Evolutionary conservation across 2,329 filamentous ascomycete genomes (phyloP), one percentile per base, ranked within the genome.

Genomic region (Sclerotinia borealis): DNA sequence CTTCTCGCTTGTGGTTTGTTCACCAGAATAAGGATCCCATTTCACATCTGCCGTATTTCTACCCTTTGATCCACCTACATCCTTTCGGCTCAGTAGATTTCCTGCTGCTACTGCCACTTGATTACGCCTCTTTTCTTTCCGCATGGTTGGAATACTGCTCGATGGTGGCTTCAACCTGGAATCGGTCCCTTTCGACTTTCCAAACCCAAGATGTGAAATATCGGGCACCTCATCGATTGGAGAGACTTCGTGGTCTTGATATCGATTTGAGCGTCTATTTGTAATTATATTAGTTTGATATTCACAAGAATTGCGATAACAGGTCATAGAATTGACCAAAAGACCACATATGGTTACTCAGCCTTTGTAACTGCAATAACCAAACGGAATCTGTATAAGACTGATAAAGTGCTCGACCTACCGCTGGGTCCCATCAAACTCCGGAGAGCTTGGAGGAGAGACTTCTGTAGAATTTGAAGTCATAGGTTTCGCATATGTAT

Each of bases 21-120:
- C 87, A 10, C 85, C 87, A 3, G 87, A 87, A 72, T 83, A 84
- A 54, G 83, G 82, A 75, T 91, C 86, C 86, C 86, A 89, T 67
- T 79, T 77, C 27, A 79, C 80, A 65, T 82, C 79, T 58, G 75
- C 73, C 10, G 68, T 63, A 45, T 67, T 66, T 58, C 68, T 68
- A 61, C 63, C 66, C 50, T 58, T 64, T n/a, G 63, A 29, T n/a
- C 43, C 49, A 19, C 67, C 67, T 56, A 65, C 63, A 36, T 72
- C 64, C 56, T 73, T 73, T 47, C 70, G 63, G 29, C 58, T 29
- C 8, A 68, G 61, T 17, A 71, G 31, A 56, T 70, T 72, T 48
- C 69, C 64, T 17, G 71, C 70, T 13, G 64, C 65, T 11, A 64
- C 66, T 48, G 70, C 66, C 11, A 70, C 65, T 54, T 74, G 69